A percentile compares a stretch with the other conserved stretches of the same genome.
phyloP scores from a whole-genome alignment of 2,329 filamentous ascomycete genomes.

The Neopestalotiopsis clavispora region DNA sequence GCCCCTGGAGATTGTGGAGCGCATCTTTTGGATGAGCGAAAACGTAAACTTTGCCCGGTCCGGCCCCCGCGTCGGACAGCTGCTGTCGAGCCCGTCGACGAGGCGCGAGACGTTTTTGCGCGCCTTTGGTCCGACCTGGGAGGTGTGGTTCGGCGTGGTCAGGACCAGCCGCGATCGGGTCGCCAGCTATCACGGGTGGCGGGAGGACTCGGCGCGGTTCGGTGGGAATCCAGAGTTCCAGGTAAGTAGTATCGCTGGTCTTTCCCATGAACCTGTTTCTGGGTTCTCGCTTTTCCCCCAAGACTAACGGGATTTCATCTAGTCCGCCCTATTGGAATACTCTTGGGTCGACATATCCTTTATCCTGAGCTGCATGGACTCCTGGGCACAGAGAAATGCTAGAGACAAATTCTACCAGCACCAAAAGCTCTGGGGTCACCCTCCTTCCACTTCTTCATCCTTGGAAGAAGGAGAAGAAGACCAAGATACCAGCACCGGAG shows the following conservation, averaged over 20 bases:
- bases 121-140: conserved; percentile 48
- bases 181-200: conserved; percentile 36
- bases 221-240: conserved; percentile 49
- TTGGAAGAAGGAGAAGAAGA: conserved; percentile 17
- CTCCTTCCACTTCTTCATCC: conserved; percentile 17
- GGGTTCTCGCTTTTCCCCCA: no score
- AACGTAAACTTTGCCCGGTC: conserved; percentile 53
- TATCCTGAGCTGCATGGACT: conserved; percentile 52
- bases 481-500: conserved; percentile 18
- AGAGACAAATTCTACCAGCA: conserved; percentile 40
- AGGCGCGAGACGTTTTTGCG: conserved; percentile 38
- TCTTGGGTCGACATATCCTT: conserved; percentile 51
- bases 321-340: conserved; percentile 47
- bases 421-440: conserved; percentile 30
- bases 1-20: conserved; percentile 59
- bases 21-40: conserved; percentile 54
- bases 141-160: conserved; percentile 38
- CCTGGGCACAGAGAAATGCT: conserved; percentile 48
- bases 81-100: conserved; percentile 47
- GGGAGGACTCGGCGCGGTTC: conserved; percentile 26
- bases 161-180: neutral
- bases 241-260: conserved; percentile 35
- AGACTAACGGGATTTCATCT: neutral
- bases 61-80: conserved; percentile 48
- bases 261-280: no score